Evolutionary conservation across 2,329 filamentous ascomycete species (phyloP), one percentile per base, ranked within the genome.

Genomic region (Cryphonectria naterciae): DNA sequence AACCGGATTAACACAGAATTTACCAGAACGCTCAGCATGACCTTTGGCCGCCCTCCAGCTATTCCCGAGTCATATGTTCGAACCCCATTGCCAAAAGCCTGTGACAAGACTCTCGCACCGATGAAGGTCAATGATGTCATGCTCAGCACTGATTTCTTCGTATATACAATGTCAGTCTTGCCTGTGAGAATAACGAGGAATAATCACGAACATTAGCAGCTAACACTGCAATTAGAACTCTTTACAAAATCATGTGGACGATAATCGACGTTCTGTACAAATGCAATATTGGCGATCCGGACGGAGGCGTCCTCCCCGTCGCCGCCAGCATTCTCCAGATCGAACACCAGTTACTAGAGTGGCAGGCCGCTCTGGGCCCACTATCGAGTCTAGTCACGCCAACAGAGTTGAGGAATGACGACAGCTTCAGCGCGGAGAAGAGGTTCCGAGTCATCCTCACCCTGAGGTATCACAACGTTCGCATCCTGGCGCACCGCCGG

Each of bases 21-120:
- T 22, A 32, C 4, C 63, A 84, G 81, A 71, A 82, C 81, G 10
- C 74, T 86, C 62, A 85, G 85, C 73, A 86, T 87, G 82, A 86
- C 84, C 0, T 85, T 86, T 72, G 85, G 85, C 2, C 78, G 85
- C 0, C 85, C 85, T 0, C 77, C 80, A 0, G 77, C 81, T 0
- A 86, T 87, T 25, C 82, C 83, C 0, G 80, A 85, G 4, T 79
- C 78, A 49, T 83, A 84, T 54, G 77, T 86, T 54, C 79, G 78
- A 66, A 74, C 84, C 1, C 77, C 80, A 25, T 71, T 83, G 11
- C 81, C 82, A n/a, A 60, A 65, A 19, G 56, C 61, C 2, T 58
- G 49, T 25, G 66, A 65, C 2, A 67, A 52, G 13, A 41, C 49
- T 25, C 17, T 56, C 1, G 32, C 46, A 2, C 39, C 61, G 11